These are phyloP conservation scores for Pythium rishiriense DNA, from an alignment of 352 stramenopile species.

Conservation along the genomic window DNA sequence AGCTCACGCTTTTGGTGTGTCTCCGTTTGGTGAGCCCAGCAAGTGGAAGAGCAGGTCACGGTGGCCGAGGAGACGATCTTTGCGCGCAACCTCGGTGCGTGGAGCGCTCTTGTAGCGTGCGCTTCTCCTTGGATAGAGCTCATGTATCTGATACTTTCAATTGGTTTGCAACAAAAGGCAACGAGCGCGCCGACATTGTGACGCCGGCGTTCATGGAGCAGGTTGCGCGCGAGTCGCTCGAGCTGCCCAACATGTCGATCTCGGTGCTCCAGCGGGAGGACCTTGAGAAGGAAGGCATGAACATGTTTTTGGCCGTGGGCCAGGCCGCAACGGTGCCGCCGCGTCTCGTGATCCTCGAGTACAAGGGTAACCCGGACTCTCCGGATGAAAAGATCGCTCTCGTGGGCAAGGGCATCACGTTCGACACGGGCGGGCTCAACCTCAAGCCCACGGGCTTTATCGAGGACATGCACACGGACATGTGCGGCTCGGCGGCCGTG, in stretches of 20 bases:
- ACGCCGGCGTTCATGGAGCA: conserved; percentile 83
- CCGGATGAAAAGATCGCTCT: conserved; percentile 71
- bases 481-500: conserved; percentile 88
- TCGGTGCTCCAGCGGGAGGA: conserved; percentile 79
- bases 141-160: background rate
- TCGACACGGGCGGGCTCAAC: conserved; percentile 95
- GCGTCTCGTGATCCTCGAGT: conserved; percentile 85
- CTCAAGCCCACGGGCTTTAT: conserved; percentile 92
- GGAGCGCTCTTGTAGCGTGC: background rate
- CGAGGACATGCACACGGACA: conserved; percentile 93
- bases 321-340: conserved; percentile 69
- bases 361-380: conserved; percentile 63
- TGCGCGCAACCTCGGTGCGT: conserved; percentile 72
- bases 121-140: background rate
- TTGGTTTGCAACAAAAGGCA: conserved; percentile 33
- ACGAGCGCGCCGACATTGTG: conserved; percentile 78
- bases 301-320: conserved; percentile 85
- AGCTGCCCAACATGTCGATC: conserved; percentile 80
- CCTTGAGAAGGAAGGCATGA: conserved; percentile 75
- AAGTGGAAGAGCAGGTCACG: conserved; percentile 58
- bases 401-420: conserved; percentile 94
- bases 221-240: conserved; percentile 56
- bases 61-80: conserved; percentile 85
- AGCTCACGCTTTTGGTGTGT: too few relatives aligned
- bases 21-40: conserved; percentile 28